Percentiles rank a stretch among this genome's conserved stretches.
Evolutionary conservation across 2,329 filamentous ascomycete species (phyloP).

Genomic region (Nigrospora osmanthi): DNA sequence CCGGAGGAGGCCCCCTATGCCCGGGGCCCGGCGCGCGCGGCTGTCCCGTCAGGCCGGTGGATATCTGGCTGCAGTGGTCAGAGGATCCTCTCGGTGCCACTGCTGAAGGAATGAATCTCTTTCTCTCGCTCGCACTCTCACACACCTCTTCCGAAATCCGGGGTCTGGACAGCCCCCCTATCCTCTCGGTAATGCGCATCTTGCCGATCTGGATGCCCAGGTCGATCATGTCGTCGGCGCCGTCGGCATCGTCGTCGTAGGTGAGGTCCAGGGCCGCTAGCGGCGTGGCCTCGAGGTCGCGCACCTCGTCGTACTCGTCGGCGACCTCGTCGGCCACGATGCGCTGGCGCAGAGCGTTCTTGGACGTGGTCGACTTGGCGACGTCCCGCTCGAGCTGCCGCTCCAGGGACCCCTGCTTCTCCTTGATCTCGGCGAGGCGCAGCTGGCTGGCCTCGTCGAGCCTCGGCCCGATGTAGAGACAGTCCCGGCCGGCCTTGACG

Average conservation of each 20-base stretch:
- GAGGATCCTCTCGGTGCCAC: not conserved
- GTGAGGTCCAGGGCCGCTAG: constrained; percentile 57
- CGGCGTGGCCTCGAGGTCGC: constrained; percentile 52
- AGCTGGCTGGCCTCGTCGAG: constrained; percentile 64
- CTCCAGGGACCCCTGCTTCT: constrained; percentile 67
- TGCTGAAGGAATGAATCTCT: not conserved
- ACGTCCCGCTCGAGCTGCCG: constrained; percentile 62
- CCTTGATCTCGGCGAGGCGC: constrained; percentile 69
- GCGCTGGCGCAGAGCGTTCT: constrained; percentile 22
- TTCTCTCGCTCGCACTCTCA: not conserved
- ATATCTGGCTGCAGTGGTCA: constrained; percentile 18
- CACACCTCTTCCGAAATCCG: constrained; percentile 62
- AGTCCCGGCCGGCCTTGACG: constrained; percentile 43
- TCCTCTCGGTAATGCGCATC: constrained; percentile 65
- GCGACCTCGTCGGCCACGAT: constrained; percentile 42
- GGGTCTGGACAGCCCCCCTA: constrained; percentile 65
- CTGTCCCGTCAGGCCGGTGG: constrained; percentile 11
- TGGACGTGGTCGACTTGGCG: constrained; percentile 35
- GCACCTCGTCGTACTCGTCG: constrained; percentile 52
- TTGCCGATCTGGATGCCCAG: constrained; percentile 64
- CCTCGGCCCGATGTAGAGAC: constrained; percentile 57
- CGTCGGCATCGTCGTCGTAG: constrained; percentile 57
- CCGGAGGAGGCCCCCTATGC: constrained; percentile 10
- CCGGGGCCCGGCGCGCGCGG: constrained; percentile 5
- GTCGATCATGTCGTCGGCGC: constrained; percentile 57